Evolutionary conservation across 805 yeast species (phyloP).

Genomic region (Cyberlindnera euphorbiae): DNA sequence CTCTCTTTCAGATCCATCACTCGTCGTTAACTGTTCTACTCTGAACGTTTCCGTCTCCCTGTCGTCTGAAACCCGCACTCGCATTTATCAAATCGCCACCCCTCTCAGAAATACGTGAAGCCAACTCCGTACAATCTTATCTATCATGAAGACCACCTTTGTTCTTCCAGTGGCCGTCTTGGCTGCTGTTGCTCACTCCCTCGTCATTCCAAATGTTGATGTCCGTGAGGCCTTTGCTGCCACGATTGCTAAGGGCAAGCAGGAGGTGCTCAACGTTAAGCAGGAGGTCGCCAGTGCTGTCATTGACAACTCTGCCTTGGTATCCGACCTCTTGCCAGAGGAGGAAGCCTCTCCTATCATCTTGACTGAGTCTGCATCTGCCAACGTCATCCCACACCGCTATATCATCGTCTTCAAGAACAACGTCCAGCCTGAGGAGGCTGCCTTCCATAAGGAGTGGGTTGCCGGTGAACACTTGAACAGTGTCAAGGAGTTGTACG

Average conservation of each 20-base stretch:
- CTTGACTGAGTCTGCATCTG: slow-evolving; percentile 33
- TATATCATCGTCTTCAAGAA: slow-evolving; percentile 85
- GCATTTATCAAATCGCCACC: no score
- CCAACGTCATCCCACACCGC: slow-evolving; percentile 58
- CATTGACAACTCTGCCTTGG: slow-evolving; percentile 15
- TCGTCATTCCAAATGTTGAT: slow-evolving; percentile 58
- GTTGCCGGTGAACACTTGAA: slow-evolving; percentile 49
- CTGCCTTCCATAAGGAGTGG: slow-evolving; percentile 64
- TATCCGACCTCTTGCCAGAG: slow-evolving; percentile 13
- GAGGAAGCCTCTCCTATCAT: slow-evolving; percentile 42
- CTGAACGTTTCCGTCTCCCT: no score
- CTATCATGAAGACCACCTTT: slow-evolving; percentile 19
- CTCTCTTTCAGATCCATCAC: no score
- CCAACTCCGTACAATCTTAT: neutral
- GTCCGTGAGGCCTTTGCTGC: slow-evolving; percentile 34
- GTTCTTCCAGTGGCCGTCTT: slow-evolving; percentile 32
- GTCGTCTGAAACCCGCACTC: no score
- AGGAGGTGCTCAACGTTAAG: slow-evolving; percentile 5
- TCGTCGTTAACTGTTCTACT: no score
- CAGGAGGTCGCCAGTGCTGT: slow-evolving; percentile 14
- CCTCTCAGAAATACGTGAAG: no score
- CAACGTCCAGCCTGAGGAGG: slow-evolving; percentile 46
- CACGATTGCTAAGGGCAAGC: slow-evolving; percentile 9
- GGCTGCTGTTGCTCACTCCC: slow-evolving; percentile 40
- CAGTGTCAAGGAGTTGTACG: slow-evolving; percentile 33